phyloP scores from a whole-genome alignment of 179 eudicot species.

The Beta lomatogona region DNA sequence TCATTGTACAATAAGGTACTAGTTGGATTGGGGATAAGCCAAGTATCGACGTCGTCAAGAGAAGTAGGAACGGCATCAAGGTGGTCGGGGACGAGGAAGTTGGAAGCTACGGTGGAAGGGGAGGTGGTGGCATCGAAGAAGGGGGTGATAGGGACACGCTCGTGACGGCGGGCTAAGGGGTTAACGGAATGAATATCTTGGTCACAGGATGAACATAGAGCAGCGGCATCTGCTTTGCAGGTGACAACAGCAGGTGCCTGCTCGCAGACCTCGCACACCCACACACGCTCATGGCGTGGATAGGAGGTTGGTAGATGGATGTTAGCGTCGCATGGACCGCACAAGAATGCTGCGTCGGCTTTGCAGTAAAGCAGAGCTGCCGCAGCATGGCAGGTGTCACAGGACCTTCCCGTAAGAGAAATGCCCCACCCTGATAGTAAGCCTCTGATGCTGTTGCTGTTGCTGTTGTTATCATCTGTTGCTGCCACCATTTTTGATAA shows the following conservation, averaged over 20 bases:
- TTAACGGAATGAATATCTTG: slow-evolving; percentile 74
- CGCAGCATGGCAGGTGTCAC: slow-evolving; percentile 50
- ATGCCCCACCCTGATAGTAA: slow-evolving; percentile 31
- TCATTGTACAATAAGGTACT: slow-evolving; percentile 24
- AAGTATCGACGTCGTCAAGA: slow-evolving; percentile 19
- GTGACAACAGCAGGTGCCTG: slow-evolving; percentile 63
- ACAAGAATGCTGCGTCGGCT: slow-evolving; percentile 48
- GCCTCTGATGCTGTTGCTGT: slow-evolving; percentile 13
- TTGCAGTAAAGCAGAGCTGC: slow-evolving; percentile 56
- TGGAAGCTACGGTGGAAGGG: slow-evolving; percentile 22
- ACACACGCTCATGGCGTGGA: slow-evolving; percentile 56
- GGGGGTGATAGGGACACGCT: slow-evolving; percentile 55
- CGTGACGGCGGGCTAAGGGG: slow-evolving; percentile 64
- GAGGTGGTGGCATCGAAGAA: slow-evolving; percentile 35
- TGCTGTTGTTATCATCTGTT: neutral
- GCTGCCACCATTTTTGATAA: neutral
- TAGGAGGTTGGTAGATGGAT: slow-evolving; percentile 25
- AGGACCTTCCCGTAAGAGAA: slow-evolving; percentile 30
- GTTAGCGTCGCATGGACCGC: slow-evolving; percentile 56
- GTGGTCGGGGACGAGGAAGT: slow-evolving; percentile 3
- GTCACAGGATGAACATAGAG: slow-evolving; percentile 64
- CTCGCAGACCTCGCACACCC: slow-evolving; percentile 80
- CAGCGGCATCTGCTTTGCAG: slow-evolving; percentile 74
- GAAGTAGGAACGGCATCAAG: neutral
- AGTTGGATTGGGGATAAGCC: slow-evolving; percentile 40